A percentile compares a stretch with the other conserved stretches of the same genome.
These are phyloP conservation scores for Fusarium secorum DNA, from an alignment of 2,329 filamentous ascomycete species.

Conservation along the genomic window DNA sequence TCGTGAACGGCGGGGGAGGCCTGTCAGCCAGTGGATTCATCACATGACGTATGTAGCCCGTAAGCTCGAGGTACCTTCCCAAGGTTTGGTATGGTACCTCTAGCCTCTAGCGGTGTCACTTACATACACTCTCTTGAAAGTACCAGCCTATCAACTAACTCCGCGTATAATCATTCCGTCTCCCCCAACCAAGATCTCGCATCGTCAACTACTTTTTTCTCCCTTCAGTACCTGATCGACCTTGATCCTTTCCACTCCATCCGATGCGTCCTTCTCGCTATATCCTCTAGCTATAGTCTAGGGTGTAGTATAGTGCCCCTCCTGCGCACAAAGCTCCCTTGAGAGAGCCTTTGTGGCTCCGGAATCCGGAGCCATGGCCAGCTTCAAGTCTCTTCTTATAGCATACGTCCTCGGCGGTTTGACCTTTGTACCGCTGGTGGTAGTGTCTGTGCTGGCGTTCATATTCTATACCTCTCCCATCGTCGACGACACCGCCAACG, in stretches of 20 bases:
- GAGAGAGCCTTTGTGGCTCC: constrained; percentile 31
- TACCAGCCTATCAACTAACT: constrained; percentile 34
- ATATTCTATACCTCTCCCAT: constrained; percentile 73
- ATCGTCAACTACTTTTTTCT: constrained; percentile 14
- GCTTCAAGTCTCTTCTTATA: constrained; percentile 68
- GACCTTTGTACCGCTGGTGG: constrained; percentile 81
- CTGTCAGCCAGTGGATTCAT: constrained; percentile 32
- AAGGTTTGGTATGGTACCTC: not conserved
- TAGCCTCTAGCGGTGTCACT: constrained; percentile 33
- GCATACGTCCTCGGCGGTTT: constrained; percentile 87
- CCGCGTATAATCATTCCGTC: constrained; percentile 33
- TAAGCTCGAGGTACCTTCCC: not conserved
- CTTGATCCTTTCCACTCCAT: not conserved
- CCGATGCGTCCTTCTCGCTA: constrained; percentile 27
- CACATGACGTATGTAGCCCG: constrained; percentile 37
- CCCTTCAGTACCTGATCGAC: constrained; percentile 11
- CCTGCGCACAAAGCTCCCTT: constrained; percentile 23
- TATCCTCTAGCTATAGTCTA: constrained; percentile 28
- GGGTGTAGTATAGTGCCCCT: constrained; percentile 28
- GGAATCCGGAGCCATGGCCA: constrained; percentile 53
- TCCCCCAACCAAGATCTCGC: constrained; percentile 19
- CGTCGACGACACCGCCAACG: constrained; percentile 51
- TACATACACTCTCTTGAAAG: constrained; percentile 26
- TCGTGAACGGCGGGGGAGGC: constrained; percentile 14
- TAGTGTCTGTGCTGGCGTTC: constrained; percentile 68